Percentiles rank a stretch among this genome's conserved stretches.
phyloP scores from a whole-genome alignment of 2,329 filamentous ascomycete genomes.

The Diplocarpon rosae region DNA sequence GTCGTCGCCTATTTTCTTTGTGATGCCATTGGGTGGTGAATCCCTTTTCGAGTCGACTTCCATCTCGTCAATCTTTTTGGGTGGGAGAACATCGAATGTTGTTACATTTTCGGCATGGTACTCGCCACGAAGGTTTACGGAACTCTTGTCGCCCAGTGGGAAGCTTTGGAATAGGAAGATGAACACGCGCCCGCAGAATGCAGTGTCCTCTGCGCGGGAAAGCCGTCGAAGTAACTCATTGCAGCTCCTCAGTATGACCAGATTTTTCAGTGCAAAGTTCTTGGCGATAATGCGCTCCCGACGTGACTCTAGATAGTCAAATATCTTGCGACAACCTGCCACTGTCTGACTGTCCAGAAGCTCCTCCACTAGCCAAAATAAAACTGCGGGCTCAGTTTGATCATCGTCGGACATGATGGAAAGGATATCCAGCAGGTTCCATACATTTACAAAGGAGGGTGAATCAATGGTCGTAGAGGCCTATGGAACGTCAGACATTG shows the following conservation, averaged over 20 bases:
- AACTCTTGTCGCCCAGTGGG: constrained; percentile 90
- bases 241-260: constrained; percentile 86
- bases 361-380: constrained; percentile 89
- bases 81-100: constrained; percentile 54
- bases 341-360: constrained; percentile 94
- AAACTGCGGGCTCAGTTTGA: constrained; percentile 64
- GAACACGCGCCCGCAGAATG: constrained; percentile 94
- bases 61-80: constrained; percentile 38
- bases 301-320: constrained; percentile 90
- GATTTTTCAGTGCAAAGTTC: constrained; percentile 71
- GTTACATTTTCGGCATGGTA: constrained; percentile 95
- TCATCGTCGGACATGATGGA: constrained; percentile 76
- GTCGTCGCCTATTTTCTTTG: constrained; percentile 23
- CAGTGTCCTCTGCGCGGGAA: constrained; percentile 92
- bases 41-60: constrained; percentile 44
- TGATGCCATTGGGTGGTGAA: constrained; percentile 12
- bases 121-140: constrained; percentile 90
- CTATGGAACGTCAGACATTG: constrained; percentile 36
- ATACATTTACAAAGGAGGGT: constrained; percentile 70
- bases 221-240: constrained; percentile 89
- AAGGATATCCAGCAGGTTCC: constrained; percentile 91
- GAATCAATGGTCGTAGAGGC: constrained; percentile 66
- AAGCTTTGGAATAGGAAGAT: constrained; percentile 99
- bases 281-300: constrained; percentile 76
- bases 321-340: constrained; percentile 78